phyloP scores from a whole-genome alignment of 805 yeast species.

The Ogataea zsoltii region DNA sequence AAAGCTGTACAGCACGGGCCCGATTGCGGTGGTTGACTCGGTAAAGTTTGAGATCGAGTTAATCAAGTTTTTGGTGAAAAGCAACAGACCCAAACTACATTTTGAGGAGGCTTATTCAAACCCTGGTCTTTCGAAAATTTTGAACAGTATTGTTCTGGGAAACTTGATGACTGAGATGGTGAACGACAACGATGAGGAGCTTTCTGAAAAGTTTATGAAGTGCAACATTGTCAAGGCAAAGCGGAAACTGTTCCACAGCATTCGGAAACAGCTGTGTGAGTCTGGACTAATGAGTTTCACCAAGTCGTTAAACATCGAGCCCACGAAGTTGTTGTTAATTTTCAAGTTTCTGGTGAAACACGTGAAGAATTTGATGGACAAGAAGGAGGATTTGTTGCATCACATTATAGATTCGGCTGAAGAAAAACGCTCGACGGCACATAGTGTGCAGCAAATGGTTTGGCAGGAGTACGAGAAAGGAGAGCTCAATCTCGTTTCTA shows the following conservation, averaged over 20 bases:
- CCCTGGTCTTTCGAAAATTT: conserved; percentile 10
- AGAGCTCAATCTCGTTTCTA: neutral
- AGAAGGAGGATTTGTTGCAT: neutral
- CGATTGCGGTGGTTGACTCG: conserved; percentile 5
- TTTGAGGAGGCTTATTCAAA: conserved; percentile 19
- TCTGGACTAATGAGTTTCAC: conserved; percentile 25
- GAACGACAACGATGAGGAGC: conserved; percentile 9
- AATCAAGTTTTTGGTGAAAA: conserved; percentile 24
- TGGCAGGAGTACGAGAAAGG: neutral
- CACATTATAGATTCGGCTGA: neutral
- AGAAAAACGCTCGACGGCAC: neutral
- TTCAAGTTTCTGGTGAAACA: conserved; percentile 10
- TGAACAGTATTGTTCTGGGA: conserved; percentile 18
- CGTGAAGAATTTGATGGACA: conserved; percentile 4
- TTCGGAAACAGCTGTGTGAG: conserved; percentile 26
- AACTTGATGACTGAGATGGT: conserved; percentile 17
- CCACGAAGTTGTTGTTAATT: conserved; percentile 13
- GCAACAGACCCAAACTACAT: conserved; percentile 15
- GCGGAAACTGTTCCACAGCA: conserved; percentile 27
- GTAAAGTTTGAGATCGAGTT: conserved; percentile 18
- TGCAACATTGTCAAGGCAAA: conserved; percentile 12
- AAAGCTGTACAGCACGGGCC: neutral
- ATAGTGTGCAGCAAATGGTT: neutral
- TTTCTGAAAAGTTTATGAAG: conserved; percentile 13
- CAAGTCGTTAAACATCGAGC: conserved; percentile 23